Base-by-base conservation (phyloP, 169 alveolate species). In the Plasmodium gaboni region DNA sequence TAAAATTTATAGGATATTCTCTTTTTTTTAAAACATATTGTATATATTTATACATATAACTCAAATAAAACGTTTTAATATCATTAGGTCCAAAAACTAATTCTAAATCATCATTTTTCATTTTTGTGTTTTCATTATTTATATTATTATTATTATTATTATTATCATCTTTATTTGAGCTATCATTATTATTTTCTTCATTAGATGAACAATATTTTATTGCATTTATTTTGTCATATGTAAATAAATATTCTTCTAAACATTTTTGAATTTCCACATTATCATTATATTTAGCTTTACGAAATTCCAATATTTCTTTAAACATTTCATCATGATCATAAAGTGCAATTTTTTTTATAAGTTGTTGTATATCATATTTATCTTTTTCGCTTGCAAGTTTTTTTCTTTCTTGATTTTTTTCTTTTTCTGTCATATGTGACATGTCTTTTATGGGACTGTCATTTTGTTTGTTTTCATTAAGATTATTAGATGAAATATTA, bases 321-420 rank as follows among this genome's bases (percentile, higher is more conserved):
- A 83, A 83, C 73, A 83, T 68, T 83, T 83, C 91, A 12, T 68
- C 91, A 57, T 83, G 91, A 50, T 83, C 71, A 61, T 83, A 68
- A 28, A 51, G 2, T 53, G 91, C 91, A 12, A 83, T 83, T 83
- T 38, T 57, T 28, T 68, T 48, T 2, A 83, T 83, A n/a, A 83
- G 50, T 12, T 19, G 51, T 44, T 83, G 57, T 24, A 83, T 68
- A 6, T 83, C 91, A 15, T 63, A 22, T 57, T 83, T 57, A 32
- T 83, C 73, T 28, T 83, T 83, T 51, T 83, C 74, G 0, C 72
- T 61, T 9, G 42, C 76, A 17, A 80, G 15, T 12, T 67, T 12
- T 53, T 64, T 64, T 38, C 28, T 80, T 24, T 42, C 65, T 13
- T 42, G 15, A 2, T 38, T 73, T 19, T 22, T 26, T 2, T 12